Conservation (phyloP, 768 basidiomycete species). For the Dictyophora rubrovolvata region DNA sequence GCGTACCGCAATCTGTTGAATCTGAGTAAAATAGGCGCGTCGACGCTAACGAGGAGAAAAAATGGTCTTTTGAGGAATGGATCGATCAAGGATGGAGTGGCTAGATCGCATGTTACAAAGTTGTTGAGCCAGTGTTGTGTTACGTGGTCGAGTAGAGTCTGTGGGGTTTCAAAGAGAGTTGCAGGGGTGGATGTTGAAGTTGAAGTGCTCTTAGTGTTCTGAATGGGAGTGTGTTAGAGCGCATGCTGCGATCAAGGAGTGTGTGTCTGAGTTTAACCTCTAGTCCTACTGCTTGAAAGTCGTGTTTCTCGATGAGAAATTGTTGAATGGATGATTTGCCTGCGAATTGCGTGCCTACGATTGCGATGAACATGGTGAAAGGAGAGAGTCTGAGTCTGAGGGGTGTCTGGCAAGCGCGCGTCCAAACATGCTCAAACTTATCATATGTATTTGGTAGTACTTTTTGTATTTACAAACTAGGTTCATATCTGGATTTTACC, state of each 20-base stretch:
- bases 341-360: conserved; percentile 52
- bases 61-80: conserved; percentile 80
- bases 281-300: conserved; percentile 36
- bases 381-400: too few relatives aligned
- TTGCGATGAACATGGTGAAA: conserved; percentile 67
- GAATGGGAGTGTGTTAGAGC: too few relatives aligned
- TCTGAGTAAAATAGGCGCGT: conserved; percentile 48
- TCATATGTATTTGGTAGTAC: too few relatives aligned
- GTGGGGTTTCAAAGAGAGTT: conserved; percentile 38
- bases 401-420: too few relatives aligned
- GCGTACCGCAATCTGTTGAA: conserved; percentile 8
- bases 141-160: conserved; percentile 56
- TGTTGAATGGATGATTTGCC: too few relatives aligned
- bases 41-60: conserved; percentile 73
- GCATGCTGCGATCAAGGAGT: too few relatives aligned
- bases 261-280: not conserved
- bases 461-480: too few relatives aligned
- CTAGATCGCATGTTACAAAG: conserved; percentile 74
- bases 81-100: conserved; percentile 44
- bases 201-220: too few relatives aligned
- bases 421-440: too few relatives aligned
- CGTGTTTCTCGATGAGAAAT: conserved; percentile 48
- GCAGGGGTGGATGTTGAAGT: too few relatives aligned
- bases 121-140: conserved; percentile 73
- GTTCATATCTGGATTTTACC: too few relatives aligned